phyloP scores from a whole-genome alignment of 2,329 filamentous ascomycete genomes.

The Ophiocordyceps sinensis region DNA sequence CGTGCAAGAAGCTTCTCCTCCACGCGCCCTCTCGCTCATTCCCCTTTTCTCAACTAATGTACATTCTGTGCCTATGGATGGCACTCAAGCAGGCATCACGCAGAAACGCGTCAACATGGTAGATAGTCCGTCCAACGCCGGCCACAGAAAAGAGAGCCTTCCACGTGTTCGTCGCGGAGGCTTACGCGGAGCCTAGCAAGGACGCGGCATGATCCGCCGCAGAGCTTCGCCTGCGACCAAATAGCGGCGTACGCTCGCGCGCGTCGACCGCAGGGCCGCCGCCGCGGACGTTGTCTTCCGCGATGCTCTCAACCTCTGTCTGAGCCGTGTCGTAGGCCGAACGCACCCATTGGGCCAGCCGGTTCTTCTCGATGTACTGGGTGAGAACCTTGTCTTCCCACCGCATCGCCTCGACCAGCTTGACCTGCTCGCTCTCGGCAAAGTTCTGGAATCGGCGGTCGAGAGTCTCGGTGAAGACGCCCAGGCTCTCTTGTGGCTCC shows the following conservation, averaged over 20 bases:
- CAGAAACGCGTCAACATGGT: too few species aligned
- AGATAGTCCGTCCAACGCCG: too few species aligned
- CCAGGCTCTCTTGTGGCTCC: slow-evolving; percentile 37
- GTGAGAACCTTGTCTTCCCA: slow-evolving; percentile 55
- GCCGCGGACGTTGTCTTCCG: slow-evolving; percentile 15
- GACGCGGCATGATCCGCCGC: background rate
- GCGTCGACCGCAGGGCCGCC: slow-evolving; percentile 2
- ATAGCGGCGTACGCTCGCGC: background rate
- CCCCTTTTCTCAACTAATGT: too few species aligned
- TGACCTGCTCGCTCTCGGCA: slow-evolving; percentile 49
- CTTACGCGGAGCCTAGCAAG: background rate
- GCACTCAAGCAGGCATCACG: too few species aligned
- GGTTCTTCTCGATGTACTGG: slow-evolving; percentile 50
- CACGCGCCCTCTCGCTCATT: too few species aligned
- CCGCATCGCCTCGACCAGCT: slow-evolving; percentile 56
- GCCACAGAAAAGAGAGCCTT: too few species aligned
- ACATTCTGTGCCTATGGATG: too few species aligned
- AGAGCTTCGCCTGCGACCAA: background rate
- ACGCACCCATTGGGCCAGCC: slow-evolving; percentile 53
- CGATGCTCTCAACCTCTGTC: slow-evolving; percentile 15
- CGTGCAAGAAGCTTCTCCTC: too few species aligned
- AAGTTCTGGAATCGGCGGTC: slow-evolving; percentile 45
- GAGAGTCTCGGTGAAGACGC: slow-evolving; percentile 46
- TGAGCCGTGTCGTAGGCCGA: slow-evolving; percentile 23
- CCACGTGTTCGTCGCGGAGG: too few species aligned